Percentiles rank a stretch among this genome's conserved stretches.
Evolutionary conservation across 345 rosid genomes (phyloP).

Genomic region (Cardamine occulta): DNA sequence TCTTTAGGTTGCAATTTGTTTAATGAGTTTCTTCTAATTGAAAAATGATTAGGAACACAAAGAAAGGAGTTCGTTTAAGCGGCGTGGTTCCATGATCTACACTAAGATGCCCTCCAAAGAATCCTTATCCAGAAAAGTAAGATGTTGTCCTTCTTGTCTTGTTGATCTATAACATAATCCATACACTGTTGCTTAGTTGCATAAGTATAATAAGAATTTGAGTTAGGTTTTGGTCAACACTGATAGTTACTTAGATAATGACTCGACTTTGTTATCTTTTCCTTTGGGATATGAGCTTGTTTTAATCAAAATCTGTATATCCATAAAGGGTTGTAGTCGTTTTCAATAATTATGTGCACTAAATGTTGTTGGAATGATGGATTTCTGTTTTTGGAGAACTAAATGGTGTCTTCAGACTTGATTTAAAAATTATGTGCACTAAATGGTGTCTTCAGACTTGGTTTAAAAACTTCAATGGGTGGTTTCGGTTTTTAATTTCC

Average conservation of each 20-base stretch:
- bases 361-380: slow-evolving; percentile 8
- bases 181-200: slow-evolving; percentile 1
- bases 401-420: slow-evolving; percentile 20
- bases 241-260: slow-evolving; percentile 4
- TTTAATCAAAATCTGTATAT: neutral
- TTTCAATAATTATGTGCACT: slow-evolving; percentile 6
- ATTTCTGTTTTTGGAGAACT: slow-evolving; percentile 23
- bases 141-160: slow-evolving; percentile 23
- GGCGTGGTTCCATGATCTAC: slow-evolving; percentile 82
- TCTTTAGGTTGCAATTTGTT: neutral
- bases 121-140: slow-evolving; percentile 63
- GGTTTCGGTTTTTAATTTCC: slow-evolving; percentile 13
- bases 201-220: neutral
- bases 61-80: slow-evolving; percentile 75
- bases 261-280: slow-evolving; percentile 19
- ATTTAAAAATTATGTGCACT: too few species aligned
- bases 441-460: slow-evolving; percentile 20
- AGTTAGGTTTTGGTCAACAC: slow-evolving; percentile 4
- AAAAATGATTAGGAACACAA: slow-evolving; percentile 66
- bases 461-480: slow-evolving; percentile 9
- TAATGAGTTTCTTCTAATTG: slow-evolving; percentile 11
- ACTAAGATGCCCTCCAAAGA: slow-evolving; percentile 98
- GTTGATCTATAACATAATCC: neutral
- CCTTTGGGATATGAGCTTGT: slow-evolving; percentile 22
- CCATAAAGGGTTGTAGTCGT: neutral